phyloP scores from a whole-genome alignment of 208 protist genomes.

The Leishmania mexicana region DNA sequence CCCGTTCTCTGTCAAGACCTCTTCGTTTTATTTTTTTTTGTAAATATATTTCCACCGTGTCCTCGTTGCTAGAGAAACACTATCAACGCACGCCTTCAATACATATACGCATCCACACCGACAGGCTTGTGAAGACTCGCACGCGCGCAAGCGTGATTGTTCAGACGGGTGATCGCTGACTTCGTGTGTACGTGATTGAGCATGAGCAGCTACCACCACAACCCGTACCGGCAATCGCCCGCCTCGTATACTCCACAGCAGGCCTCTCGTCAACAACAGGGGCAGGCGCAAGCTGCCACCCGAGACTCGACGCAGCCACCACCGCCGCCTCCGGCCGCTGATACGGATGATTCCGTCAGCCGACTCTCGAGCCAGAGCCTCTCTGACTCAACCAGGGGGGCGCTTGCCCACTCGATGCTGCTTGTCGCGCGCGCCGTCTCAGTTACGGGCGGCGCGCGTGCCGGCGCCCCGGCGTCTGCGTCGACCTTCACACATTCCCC shows the following conservation, averaged over 20 bases:
- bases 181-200: neutral
- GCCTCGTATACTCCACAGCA: slow-evolving; percentile 10
- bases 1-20: neutral
- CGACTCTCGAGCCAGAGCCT: neutral
- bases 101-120: neutral
- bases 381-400: neutral
- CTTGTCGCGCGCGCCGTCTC: neutral
- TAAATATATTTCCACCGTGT: neutral
- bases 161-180: neutral
- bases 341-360: neutral
- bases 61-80: neutral
- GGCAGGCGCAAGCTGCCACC: neutral
- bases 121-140: neutral
- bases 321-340: neutral
- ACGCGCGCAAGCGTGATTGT: neutral
- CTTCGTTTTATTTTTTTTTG: too few relatives aligned
- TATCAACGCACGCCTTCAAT: neutral
- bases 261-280: neutral
- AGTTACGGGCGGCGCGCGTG: neutral
- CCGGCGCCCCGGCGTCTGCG: neutral
- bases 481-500: neutral
- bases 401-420: neutral
- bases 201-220: slow-evolving; percentile 37
- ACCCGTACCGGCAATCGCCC: slow-evolving; percentile 32
- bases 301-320: neutral